Evolutionary conservation across 2,329 filamentous ascomycete genomes (phyloP).

Genomic region (Dactylella cylindrospora): DNA sequence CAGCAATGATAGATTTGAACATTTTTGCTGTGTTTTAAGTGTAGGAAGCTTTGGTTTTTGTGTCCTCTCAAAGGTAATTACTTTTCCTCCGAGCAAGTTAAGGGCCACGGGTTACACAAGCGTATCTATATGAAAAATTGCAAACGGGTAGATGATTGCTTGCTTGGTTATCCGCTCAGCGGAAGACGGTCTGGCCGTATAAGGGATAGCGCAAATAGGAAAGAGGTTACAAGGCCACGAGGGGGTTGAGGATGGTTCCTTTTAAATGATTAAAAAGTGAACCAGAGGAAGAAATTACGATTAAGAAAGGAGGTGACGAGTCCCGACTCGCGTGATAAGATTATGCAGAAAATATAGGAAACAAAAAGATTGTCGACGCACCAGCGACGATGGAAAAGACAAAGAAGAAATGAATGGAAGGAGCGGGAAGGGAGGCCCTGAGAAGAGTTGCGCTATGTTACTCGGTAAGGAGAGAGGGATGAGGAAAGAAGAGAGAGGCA

Average conservation of each 20-base stretch:
- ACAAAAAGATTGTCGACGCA: conserved; percentile 29
- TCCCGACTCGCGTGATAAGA: conserved; percentile 13
- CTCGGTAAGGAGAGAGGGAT: conserved; percentile 35
- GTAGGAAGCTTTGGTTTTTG: not conserved
- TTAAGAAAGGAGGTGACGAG: conserved; percentile 20
- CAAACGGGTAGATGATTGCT: not conserved
- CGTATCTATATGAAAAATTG: no score
- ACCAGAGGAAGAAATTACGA: no score
- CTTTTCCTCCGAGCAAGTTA: no score
- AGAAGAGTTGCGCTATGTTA: conserved; percentile 29
- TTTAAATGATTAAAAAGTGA: no score
- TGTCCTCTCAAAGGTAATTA: no score
- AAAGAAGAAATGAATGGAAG: conserved; percentile 37
- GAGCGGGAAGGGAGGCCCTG: conserved; percentile 10
- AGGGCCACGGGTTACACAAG: no score
- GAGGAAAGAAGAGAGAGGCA: conserved; percentile 7
- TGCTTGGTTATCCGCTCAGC: conserved; percentile 42
- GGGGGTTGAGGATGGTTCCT: no score
- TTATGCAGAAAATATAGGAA: not conserved
- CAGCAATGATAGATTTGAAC: conserved; percentile 35
- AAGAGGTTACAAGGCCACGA: no score
- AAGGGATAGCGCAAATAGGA: not conserved
- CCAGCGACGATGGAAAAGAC: no score
- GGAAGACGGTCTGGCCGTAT: conserved; percentile 41
- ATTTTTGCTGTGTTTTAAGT: conserved; percentile 18